phyloP scores from a whole-genome alignment of 1,284 basidiomycete genomes.

The Tylopilus orsonianus region DNA sequence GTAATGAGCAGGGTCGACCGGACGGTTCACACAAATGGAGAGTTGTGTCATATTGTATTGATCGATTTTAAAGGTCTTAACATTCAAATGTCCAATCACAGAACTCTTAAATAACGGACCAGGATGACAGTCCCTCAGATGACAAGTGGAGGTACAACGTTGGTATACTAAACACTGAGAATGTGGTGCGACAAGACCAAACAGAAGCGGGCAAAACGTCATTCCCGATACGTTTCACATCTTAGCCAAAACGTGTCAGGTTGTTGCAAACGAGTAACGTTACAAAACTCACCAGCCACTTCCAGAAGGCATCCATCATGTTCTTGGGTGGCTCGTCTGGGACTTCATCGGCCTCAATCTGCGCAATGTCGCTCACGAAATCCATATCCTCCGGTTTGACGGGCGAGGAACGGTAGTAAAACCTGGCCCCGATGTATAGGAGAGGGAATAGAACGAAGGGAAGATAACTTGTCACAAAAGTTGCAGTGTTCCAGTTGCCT shows the following conservation, averaged over 20 bases:
- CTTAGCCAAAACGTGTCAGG: slow-evolving; percentile 15
- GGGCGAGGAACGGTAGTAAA: slow-evolving; percentile 49
- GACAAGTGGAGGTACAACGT: too few species aligned
- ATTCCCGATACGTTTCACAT: slow-evolving; percentile 20
- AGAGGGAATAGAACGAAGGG: slow-evolving; percentile 77
- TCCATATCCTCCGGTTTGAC: slow-evolving; percentile 70
- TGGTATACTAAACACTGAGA: slow-evolving; percentile 7
- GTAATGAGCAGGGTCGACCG: too few species aligned
- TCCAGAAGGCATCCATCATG: slow-evolving; percentile 66
- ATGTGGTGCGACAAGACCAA: too few species aligned
- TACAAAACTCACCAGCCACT: slow-evolving; percentile 58
- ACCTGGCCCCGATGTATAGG: slow-evolving; percentile 61
- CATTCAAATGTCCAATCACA: not conserved
- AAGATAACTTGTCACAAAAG: slow-evolving; percentile 78
- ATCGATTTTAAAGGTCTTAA: not conserved
- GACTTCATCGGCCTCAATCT: slow-evolving; percentile 70
- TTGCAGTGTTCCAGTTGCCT: slow-evolving; percentile 56
- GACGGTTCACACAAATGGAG: too few species aligned
- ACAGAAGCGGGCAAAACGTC: too few species aligned
- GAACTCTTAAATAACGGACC: not conserved
- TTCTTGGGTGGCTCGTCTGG: slow-evolving; percentile 76
- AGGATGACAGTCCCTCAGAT: too few species aligned
- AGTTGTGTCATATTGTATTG: not conserved
- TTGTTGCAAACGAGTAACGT: not conserved
- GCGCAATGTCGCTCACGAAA: slow-evolving; percentile 67